phyloP scores from a whole-genome alignment of 768 basidiomycete genomes.

The Boletellus ananiceps region DNA sequence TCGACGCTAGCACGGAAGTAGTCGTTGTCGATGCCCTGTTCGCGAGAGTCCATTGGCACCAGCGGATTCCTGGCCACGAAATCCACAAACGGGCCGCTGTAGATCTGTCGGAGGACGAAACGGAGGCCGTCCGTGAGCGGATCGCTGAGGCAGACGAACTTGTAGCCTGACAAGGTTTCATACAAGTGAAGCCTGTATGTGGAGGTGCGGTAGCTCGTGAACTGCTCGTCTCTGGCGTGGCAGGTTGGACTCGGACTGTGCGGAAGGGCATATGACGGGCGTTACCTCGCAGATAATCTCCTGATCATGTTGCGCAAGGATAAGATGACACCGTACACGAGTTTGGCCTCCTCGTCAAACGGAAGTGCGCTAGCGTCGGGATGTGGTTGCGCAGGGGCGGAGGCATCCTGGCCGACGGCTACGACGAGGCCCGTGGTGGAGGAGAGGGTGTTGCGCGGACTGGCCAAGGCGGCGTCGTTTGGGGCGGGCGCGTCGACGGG shows the following conservation, averaged over 20 bases:
- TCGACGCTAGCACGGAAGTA: constrained; percentile 81
- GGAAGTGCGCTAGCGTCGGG: constrained; percentile 49
- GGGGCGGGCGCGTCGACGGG: constrained; percentile 31
- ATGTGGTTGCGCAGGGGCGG: constrained; percentile 20
- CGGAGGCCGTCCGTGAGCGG: constrained; percentile 79
- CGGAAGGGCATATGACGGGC: background rate
- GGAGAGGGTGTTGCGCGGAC: constrained; percentile 63
- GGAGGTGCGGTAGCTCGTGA: constrained; percentile 86
- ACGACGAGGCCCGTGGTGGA: constrained; percentile 66
- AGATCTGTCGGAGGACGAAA: constrained; percentile 80
- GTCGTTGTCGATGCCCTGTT: constrained; percentile 89
- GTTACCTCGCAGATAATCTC: constrained; percentile 79
- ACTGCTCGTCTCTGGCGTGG: constrained; percentile 75
- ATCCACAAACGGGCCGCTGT: constrained; percentile 90
- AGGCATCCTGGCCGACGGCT: constrained; percentile 47
- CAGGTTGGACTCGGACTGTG: background rate
- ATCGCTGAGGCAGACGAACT: constrained; percentile 92
- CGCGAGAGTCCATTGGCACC: constrained; percentile 74
- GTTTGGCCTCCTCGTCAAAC: constrained; percentile 96
- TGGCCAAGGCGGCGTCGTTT: constrained; percentile 40
- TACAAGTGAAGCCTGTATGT: constrained; percentile 91
- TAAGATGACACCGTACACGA: constrained; percentile 93
- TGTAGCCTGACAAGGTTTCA: constrained; percentile 89
- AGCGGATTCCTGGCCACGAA: constrained; percentile 93
- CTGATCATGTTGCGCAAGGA: constrained; percentile 92